Percentiles rank a stretch among this genome's conserved stretches.
These are phyloP conservation scores for Microcos paniculata DNA, from an alignment of 345 rosid genomes.

Conservation along the genomic window DNA sequence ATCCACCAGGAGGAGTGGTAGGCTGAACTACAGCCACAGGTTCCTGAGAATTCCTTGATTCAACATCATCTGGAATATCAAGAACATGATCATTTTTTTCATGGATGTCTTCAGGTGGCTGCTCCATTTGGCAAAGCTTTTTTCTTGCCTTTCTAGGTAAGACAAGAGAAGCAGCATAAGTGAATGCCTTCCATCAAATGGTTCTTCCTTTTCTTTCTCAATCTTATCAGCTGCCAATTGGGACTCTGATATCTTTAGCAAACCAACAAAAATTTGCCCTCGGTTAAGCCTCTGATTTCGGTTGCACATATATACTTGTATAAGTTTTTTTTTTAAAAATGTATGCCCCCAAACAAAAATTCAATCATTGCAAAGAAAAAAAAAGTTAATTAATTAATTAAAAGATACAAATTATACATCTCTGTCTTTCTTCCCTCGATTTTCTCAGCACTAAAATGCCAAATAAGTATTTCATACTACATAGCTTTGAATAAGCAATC, in stretches of 20 bases:
- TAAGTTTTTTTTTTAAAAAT: not conserved
- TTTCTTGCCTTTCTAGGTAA: not conserved
- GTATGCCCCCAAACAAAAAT: not conserved
- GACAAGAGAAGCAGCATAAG: constrained; percentile 2
- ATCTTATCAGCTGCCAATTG: not conserved
- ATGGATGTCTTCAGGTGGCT: not conserved
- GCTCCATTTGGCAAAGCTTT: constrained; percentile 12
- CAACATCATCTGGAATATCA: constrained; percentile 13
- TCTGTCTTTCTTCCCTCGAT: constrained; percentile 1
- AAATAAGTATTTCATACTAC: not conserved
- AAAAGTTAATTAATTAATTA: no score
- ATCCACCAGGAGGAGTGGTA: not conserved
- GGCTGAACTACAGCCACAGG: constrained; percentile 7
- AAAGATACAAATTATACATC: not conserved
- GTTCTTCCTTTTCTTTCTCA: not conserved
- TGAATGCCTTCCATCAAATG: not conserved
- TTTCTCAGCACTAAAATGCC: not conserved
- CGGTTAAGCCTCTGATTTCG: not conserved
- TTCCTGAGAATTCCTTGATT: not conserved
- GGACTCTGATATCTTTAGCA: not conserved
- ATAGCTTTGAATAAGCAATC: not conserved
- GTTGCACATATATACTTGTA: not conserved
- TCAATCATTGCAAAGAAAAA: not conserved
- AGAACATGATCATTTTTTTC: constrained; percentile 13
- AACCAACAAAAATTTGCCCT: constrained; percentile 6